Evolutionary conservation across 345 rosid genomes (phyloP).

Genomic region (Ceriops zippeliana): DNA sequence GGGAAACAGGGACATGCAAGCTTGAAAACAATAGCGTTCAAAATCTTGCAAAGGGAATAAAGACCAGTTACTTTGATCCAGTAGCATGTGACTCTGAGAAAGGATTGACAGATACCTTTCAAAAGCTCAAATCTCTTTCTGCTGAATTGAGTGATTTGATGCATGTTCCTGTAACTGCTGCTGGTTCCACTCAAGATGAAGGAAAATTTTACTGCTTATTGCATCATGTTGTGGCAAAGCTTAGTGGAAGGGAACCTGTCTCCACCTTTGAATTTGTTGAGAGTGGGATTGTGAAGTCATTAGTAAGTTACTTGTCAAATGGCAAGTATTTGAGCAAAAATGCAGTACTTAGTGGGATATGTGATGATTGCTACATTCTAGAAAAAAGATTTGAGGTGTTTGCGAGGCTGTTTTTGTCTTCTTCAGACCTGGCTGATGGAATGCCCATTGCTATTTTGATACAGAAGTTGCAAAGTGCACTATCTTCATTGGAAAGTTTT

Average conservation of each 20-base stretch:
- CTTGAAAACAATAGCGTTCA: constrained; percentile 58
- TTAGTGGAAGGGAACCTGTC: constrained; percentile 72
- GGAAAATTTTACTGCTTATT: constrained; percentile 49
- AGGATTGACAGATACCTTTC: constrained; percentile 79
- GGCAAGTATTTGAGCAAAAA: constrained; percentile 48
- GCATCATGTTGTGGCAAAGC: constrained; percentile 52
- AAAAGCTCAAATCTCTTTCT: constrained; percentile 59
- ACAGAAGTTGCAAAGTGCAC: constrained; percentile 69
- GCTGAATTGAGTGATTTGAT: constrained; percentile 52
- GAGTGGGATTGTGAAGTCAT: constrained; percentile 78
- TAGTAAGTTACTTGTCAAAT: constrained; percentile 60
- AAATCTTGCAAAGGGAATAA: constrained; percentile 64
- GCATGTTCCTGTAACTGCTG: constrained; percentile 29
- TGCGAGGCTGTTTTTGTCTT: constrained; percentile 51
- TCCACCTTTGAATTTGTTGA: constrained; percentile 89
- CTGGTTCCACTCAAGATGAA: constrained; percentile 36
- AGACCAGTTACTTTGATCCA: constrained; percentile 52
- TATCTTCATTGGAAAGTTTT: constrained; percentile 77
- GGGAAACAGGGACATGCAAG: constrained; percentile 51
- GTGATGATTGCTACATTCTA: constrained; percentile 29
- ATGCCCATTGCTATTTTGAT: constrained; percentile 48
- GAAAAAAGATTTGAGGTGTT: constrained; percentile 69
- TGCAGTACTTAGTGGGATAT: constrained; percentile 27
- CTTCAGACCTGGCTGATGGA: constrained; percentile 41
- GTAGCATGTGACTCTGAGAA: constrained; percentile 55